These are phyloP conservation scores for Coemansia sp. DNA, from an alignment of 192 early-diverging fungal genomes.

Conservation along the genomic window DNA sequence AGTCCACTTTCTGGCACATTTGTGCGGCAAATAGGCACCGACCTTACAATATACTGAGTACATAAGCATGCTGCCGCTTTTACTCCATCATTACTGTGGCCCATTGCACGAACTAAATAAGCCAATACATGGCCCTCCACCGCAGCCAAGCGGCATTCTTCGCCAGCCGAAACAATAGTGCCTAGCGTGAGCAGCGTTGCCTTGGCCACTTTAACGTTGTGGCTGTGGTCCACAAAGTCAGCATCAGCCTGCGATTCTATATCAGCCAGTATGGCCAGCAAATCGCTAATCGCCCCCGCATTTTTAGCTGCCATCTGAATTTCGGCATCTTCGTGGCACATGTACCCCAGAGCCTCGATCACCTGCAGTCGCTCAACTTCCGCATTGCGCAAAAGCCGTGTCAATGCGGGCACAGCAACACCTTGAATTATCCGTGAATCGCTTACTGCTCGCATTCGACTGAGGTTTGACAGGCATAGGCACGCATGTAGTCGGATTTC, in stretches of 20 bases:
- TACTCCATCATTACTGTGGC: conserved; percentile 27
- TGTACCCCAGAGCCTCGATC: conserved; percentile 39
- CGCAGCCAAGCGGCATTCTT: conserved; percentile 39
- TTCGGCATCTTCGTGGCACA: conserved; percentile 52
- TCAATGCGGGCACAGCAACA: conserved; percentile 40
- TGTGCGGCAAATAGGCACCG: conserved; percentile 52
- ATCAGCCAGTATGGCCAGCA: conserved; percentile 23
- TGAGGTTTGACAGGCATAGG: conserved; percentile 39
- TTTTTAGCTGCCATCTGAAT: conserved; percentile 42
- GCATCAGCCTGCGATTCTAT: conserved; percentile 24
- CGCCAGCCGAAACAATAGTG: conserved; percentile 46
- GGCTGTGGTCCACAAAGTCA: conserved; percentile 43
- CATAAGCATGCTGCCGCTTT: conserved; percentile 48
- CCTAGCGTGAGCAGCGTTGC: conserved; percentile 40
- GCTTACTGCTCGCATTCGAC: conserved; percentile 33
- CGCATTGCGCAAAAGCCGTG: conserved; percentile 20
- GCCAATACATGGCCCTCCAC: conserved; percentile 27
- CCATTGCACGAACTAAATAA: conserved; percentile 40
- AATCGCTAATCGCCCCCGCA: conserved; percentile 33
- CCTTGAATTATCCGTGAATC: conserved; percentile 20
- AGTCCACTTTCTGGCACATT: conserved; percentile 47
- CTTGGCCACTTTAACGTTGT: conserved; percentile 13
- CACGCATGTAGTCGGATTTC: conserved; percentile 36
- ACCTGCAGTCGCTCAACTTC: conserved; percentile 16
- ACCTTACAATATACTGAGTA: conserved; percentile 47